These are phyloP conservation scores for Phylloporus rhodoxanthus DNA, from an alignment of 768 basidiomycete species.

Conservation along the genomic window DNA sequence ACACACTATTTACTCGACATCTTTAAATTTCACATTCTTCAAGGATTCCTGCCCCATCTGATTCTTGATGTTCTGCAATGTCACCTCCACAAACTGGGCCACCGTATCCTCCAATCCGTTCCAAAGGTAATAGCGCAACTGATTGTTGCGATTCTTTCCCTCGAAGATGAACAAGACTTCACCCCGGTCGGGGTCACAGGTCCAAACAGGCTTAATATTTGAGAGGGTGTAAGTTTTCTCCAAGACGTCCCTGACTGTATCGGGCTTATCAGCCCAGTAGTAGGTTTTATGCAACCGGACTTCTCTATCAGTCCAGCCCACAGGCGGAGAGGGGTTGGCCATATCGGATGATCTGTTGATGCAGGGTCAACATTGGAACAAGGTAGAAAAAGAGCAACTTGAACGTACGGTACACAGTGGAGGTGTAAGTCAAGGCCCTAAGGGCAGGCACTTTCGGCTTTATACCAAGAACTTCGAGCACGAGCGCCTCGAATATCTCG, in stretches of 20 bases:
- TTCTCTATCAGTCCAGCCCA: constrained; percentile 1
- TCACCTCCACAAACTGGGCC: too few species aligned
- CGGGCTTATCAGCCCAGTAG: neutral
- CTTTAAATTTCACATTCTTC: too few species aligned
- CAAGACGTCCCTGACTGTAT: neutral
- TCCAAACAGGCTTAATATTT: neutral
- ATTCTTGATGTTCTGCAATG: too few species aligned
- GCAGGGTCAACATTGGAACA: neutral
- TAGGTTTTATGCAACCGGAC: neutral
- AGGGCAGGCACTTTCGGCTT: neutral
- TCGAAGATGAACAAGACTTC: constrained; percentile 4
- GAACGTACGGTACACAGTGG: neutral
- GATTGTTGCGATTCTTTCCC: neutral
- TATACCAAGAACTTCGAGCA: neutral
- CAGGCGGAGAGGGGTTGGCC: neutral
- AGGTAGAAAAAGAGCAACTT: neutral
- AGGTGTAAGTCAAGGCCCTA: neutral
- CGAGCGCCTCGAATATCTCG: neutral
- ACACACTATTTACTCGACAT: too few species aligned
- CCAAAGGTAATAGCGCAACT: too few species aligned
- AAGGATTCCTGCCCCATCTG: too few species aligned
- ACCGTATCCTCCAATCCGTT: too few species aligned
- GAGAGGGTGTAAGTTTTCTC: neutral
- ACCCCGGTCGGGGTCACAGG: neutral
- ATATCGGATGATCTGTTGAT: neutral